Evolutionary conservation across 2,329 filamentous ascomycete genomes (phyloP).

Genomic region (Xylariaceae sp.): DNA sequence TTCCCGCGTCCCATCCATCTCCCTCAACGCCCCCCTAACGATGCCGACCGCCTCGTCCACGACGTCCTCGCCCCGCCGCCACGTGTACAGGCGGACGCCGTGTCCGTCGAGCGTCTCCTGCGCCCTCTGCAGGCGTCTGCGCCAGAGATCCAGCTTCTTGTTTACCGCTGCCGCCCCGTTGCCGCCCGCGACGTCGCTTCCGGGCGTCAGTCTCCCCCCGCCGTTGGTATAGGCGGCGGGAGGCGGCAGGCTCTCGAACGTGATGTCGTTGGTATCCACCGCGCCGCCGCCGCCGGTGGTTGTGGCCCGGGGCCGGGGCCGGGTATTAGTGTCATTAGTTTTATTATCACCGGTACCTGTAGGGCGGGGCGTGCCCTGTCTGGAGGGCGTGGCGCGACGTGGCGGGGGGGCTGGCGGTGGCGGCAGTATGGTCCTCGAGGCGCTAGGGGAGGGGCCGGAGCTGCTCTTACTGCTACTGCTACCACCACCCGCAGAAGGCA

Average conservation of each 20-base stretch:
- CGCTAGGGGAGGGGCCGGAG: constrained; percentile 1
- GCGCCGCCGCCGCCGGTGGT: constrained; percentile 30
- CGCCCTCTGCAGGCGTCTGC: constrained; percentile 66
- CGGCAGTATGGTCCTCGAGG: constrained; percentile 27
- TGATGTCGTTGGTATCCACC: constrained; percentile 44
- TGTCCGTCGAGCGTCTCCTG: constrained; percentile 62
- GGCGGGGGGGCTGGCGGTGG: constrained; percentile 54
- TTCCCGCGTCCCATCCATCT: constrained; percentile 37
- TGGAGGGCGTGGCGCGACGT: constrained; percentile 32
- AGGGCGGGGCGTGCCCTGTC: not conserved
- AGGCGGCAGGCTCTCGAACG: constrained; percentile 41
- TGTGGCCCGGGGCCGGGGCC: constrained; percentile 1
- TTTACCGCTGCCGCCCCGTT: constrained; percentile 44
- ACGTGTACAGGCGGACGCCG: constrained; percentile 71
- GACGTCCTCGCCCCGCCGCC: constrained; percentile 74
- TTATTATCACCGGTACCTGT: constrained; percentile 20
- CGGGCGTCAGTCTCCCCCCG: not conserved
- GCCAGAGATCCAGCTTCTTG: constrained; percentile 76
- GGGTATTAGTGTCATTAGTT: not conserved
- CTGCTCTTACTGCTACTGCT: no score
- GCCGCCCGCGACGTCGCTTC: constrained; percentile 4
- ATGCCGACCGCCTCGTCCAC: constrained; percentile 66
- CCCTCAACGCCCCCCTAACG: constrained; percentile 57
- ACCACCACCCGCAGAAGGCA: no score
- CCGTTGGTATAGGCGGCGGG: constrained; percentile 29